phyloP scores from a whole-genome alignment of 1,284 basidiomycete species.

The Ceratobasidium sp. region DNA sequence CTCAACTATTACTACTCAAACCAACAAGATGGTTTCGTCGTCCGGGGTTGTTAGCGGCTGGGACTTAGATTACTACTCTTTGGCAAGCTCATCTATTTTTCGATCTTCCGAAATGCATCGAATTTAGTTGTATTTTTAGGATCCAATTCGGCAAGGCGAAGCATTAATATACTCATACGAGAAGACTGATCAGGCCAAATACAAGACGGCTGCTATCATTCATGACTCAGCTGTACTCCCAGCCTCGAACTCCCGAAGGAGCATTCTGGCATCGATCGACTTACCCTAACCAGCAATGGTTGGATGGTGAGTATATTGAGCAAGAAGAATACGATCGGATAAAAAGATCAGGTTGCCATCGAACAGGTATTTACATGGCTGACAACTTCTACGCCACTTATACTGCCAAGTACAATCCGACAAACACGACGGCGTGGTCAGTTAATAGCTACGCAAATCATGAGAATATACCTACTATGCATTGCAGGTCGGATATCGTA shows the following conservation, averaged over 20 bases:
- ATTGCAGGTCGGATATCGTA: slow-evolving; percentile 50
- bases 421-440: slow-evolving; percentile 45
- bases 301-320: slow-evolving; percentile 8
- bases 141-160: slow-evolving; percentile 27
- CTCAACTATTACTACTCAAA: slow-evolving; percentile 37
- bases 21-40: slow-evolving; percentile 33
- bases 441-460: too few species aligned
- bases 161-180: slow-evolving; percentile 27
- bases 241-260: slow-evolving; percentile 32
- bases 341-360: too few species aligned
- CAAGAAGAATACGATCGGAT: too few species aligned
- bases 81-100: not conserved
- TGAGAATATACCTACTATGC: not conserved
- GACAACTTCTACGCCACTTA: slow-evolving; percentile 45
- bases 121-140: not conserved
- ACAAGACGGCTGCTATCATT: slow-evolving; percentile 20
- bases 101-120: not conserved
- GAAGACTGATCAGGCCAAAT: slow-evolving; percentile 27
- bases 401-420: slow-evolving; percentile 37
- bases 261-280: slow-evolving; percentile 36
- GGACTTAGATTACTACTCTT: slow-evolving; percentile 10
- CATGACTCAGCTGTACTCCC: slow-evolving; percentile 26
- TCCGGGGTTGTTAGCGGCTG: slow-evolving; percentile 24
- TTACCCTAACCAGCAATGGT: slow-evolving; percentile 36
- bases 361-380: slow-evolving; percentile 38